phyloP scores from a whole-genome alignment of 257 asterid species.

The Parsonsia alboflavescens region DNA sequence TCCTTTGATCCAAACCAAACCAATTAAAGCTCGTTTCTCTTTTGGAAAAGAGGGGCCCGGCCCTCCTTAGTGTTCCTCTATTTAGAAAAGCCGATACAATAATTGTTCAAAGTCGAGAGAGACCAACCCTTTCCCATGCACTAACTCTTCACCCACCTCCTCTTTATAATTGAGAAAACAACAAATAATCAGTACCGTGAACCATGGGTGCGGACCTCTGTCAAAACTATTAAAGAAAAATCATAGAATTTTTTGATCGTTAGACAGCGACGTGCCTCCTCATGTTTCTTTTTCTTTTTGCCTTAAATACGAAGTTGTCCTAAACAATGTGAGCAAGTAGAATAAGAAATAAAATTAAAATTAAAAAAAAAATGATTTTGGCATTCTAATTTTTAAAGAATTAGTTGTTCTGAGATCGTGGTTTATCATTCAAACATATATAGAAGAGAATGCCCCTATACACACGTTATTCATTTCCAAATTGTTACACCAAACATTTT shows the following conservation, averaged over 20 bases:
- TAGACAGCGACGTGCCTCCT: conserved; percentile 10
- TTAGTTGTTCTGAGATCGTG: background rate
- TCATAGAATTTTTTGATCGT: background rate
- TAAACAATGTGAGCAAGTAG: background rate
- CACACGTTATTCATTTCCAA: background rate
- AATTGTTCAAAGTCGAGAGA: background rate
- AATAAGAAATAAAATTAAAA: background rate
- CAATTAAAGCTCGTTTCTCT: no score
- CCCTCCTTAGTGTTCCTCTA: no score
- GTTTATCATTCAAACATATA: no score
- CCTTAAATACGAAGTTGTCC: background rate
- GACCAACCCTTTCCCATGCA: background rate
- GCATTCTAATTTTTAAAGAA: background rate
- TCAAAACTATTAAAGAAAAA: background rate
- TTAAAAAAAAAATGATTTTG: no score
- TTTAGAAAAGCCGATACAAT: background rate
- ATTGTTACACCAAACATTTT: background rate
- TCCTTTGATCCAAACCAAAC: no score
- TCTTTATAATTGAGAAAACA: background rate
- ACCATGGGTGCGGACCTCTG: no score
- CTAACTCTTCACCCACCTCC: background rate
- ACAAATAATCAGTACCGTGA: background rate
- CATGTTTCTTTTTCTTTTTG: background rate
- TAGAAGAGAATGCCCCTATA: no score
- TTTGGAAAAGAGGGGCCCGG: no score